phyloP scores from a whole-genome alignment of 768 basidiomycete species.

The Mycena filopes region DNA sequence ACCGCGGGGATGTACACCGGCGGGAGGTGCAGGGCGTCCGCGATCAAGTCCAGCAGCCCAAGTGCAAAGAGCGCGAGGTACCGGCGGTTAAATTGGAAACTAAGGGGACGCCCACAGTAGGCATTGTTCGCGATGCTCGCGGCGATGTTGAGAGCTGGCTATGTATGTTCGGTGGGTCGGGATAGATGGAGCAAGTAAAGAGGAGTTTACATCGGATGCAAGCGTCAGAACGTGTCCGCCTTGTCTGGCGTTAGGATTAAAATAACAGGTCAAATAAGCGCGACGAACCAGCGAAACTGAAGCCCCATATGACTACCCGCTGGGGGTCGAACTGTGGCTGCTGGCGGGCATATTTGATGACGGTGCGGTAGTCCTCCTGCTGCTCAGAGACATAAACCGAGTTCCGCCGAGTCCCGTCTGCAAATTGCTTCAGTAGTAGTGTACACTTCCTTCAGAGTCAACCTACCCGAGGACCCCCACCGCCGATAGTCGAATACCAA shows the following conservation, averaged over 20 bases:
- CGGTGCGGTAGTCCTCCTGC: constrained; percentile 49
- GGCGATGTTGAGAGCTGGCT: constrained; percentile 39
- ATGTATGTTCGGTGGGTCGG: neutral
- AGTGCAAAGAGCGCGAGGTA: constrained; percentile 34
- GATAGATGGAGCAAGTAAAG: neutral
- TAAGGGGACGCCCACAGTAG: constrained; percentile 37
- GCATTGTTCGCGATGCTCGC: constrained; percentile 44
- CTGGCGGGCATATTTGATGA: constrained; percentile 45
- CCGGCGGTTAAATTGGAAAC: constrained; percentile 23
- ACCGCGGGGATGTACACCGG: constrained; percentile 40
- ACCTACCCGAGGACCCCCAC: constrained; percentile 49
- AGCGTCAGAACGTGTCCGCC: constrained; percentile 45
- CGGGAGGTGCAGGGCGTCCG: constrained; percentile 35
- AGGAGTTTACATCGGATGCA: constrained; percentile 39
- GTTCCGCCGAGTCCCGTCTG: constrained; percentile 46
- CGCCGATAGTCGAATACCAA: constrained; percentile 52
- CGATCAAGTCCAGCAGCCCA: constrained; percentile 39
- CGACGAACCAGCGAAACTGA: constrained; percentile 32
- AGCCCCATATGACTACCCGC: constrained; percentile 47
- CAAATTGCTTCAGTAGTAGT: neutral
- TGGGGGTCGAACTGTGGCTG: constrained; percentile 44
- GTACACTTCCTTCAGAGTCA: neutral
- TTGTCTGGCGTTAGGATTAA: neutral
- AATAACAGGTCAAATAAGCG: no score
- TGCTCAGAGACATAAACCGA: constrained; percentile 44